Evolutionary conservation across 73 alveolate genomes (phyloP), one percentile per base, ranked within the genome.

Genomic region (Tetrahymena borealis): DNA sequence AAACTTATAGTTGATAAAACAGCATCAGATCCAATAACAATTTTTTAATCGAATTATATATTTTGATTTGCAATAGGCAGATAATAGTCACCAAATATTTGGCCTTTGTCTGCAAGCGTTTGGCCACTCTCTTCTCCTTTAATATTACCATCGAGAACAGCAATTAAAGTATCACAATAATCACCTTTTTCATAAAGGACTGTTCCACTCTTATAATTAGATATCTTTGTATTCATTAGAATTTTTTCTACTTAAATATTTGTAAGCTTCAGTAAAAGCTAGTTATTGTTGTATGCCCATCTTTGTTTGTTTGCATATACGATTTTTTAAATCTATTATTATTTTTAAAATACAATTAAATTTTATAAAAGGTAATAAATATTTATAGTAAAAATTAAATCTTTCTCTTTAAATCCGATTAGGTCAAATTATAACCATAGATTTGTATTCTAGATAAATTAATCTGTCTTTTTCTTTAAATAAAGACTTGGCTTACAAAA

Each of bases 251-350:
- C 90, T 95, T 95, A 90, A 13, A 92, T 39, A 36, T 95, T 95
- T 5, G 96, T 90, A 38, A 95, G 90, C 24, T 85, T 40, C 35
- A 90, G 91, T 36, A 95, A 78, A 28, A 93, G 93, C 43, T 39
- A 78, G 91, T 94, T 94, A 39, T 94, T 93, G 90, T 95, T 96
- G 90, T 94, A 91, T 36, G 96, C 94, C 92, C 94, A 90, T 78
- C 97, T 95, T 94, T 93, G 42, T 16, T 79, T 94, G 60, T 95
- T 95, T 79, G 95, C 78, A 78, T 93, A 95, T 13, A 95, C 91
- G 40, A 95, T 94, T 13, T 78, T 91, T 39, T 95, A 85, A 28
- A 95, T 60, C 85, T 60, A 60, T 60, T 18, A 41, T 18, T 60
- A 18, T 24, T 60, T 60, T 18, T 6, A 4, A 9, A 60, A 60